These are phyloP conservation scores for Letharia lupina DNA, from an alignment of 495 filamentous ascomycete species.

Conservation along the genomic window DNA sequence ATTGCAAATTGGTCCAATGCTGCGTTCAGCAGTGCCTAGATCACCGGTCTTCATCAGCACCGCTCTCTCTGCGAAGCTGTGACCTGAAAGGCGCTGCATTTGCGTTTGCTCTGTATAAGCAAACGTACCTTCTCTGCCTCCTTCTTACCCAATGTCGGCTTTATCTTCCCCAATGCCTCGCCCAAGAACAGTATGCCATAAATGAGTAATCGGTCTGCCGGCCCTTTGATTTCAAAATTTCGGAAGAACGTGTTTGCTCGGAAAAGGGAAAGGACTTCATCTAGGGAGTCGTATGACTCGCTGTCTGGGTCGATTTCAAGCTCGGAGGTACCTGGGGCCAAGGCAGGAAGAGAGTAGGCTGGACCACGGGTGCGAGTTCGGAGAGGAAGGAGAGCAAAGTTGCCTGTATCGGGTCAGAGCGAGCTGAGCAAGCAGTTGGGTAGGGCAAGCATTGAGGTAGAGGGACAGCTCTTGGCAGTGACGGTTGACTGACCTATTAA, in stretches of 20 bases:
- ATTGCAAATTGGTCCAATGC: slow-evolving; percentile 91
- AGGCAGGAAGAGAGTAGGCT: slow-evolving; percentile 70
- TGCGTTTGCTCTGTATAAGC: neutral
- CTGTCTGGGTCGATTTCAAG: slow-evolving; percentile 69
- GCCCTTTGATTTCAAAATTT: slow-evolving; percentile 98
- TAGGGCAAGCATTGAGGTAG: neutral
- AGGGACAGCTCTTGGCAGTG: slow-evolving; percentile 25
- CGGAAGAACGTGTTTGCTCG: slow-evolving; percentile 97
- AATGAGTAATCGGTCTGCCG: slow-evolving; percentile 87
- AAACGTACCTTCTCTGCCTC: slow-evolving; percentile 51
- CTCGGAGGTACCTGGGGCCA: slow-evolving; percentile 59
- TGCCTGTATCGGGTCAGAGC: slow-evolving; percentile 45
- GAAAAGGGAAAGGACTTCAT: slow-evolving; percentile 88
- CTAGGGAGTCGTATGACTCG: slow-evolving; percentile 87
- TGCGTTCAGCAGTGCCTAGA: slow-evolving; percentile 53
- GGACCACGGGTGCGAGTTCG: slow-evolving; percentile 89
- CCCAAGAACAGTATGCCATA: slow-evolving; percentile 93
- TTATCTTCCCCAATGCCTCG: slow-evolving; percentile 80
- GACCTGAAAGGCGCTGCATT: neutral
- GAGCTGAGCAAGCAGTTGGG: neutral
- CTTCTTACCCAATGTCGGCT: slow-evolving; percentile 53
- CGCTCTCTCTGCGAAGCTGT: neutral
- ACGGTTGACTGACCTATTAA: slow-evolving; percentile 46
- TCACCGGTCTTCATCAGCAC: neutral
- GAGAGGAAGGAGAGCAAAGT: slow-evolving; percentile 88